Evolutionary conservation across 192 early-diverging fungal species (phyloP), one percentile per base, ranked within the genome.

Genomic region (Backusella parvicylindrica): DNA sequence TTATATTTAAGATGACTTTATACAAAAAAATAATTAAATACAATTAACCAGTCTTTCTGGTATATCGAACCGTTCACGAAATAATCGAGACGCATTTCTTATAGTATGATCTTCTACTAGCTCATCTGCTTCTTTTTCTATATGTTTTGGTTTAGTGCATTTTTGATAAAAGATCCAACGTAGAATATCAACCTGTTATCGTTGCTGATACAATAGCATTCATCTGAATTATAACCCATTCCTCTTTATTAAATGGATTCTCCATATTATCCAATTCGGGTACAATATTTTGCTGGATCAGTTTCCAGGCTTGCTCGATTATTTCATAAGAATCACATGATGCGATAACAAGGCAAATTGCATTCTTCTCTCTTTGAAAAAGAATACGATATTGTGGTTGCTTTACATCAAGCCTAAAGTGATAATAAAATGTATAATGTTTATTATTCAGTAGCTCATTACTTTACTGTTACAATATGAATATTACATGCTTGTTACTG

Each of bases 41-140:
- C 96, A 99, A 60, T 93, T 97, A 35, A 99, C 96, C 65, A 99
- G 88, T 66, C 91, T 86, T 79, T 99, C 98, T 1, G 91, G 85
- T 31, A 98, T 83, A 64, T 91, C 86, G 75, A 99, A 98, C 2
- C 89, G 91, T 76, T 96, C 92, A 21, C 93, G 89, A 84, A 97
- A 99, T 6, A 93, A 88, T 16, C 95, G 88, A 0, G 95, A 89
- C 6, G 97, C 96, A 32, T 91, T 91, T 13, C 96, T 85, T 80
- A 96, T 94, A 76, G 95, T 94, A 63, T 94, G 92, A 84, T 99
- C 96, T 0, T 84, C 84, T 6, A 93, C 89, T 33, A 91, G 89
- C 76, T 97, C 96, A 81, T 93, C 92, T n/a, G 88, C 85, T 72
- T 88, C 93, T 36, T 85, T 89, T 64, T 93, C 92, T 93, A 82